phyloP scores from a whole-genome alignment of 108 stramenopile genomes.

The Skeletonema marinoi region DNA sequence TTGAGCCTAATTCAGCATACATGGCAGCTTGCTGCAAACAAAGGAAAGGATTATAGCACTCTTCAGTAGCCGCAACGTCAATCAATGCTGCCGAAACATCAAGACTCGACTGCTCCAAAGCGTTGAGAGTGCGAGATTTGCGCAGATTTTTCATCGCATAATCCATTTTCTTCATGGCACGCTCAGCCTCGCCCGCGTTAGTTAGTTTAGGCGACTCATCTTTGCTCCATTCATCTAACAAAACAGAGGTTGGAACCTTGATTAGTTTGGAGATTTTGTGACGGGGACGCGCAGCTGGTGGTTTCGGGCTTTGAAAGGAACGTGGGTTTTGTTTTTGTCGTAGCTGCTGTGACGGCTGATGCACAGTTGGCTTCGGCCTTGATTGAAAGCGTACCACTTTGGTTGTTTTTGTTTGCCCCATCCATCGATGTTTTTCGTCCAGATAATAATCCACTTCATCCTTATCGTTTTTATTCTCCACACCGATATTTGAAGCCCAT shows the following conservation, averaged over 20 bases:
- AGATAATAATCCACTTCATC: slow-evolving; percentile 38
- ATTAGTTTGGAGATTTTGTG: slow-evolving; percentile 20
- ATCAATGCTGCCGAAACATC: slow-evolving; percentile 67
- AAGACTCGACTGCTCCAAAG: slow-evolving; percentile 69
- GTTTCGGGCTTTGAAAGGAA: neutral
- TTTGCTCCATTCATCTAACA: slow-evolving; percentile 44
- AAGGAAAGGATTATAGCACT: slow-evolving; percentile 74
- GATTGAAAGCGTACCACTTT: neutral
- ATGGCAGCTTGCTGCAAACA: slow-evolving; percentile 83
- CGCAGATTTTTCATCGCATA: slow-evolving; percentile 54
- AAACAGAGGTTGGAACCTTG: slow-evolving; percentile 29
- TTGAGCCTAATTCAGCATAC: slow-evolving; percentile 75
- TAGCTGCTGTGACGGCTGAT: slow-evolving; percentile 1
- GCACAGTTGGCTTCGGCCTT: neutral
- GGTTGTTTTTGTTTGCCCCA: slow-evolving; percentile 32
- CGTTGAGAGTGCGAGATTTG: slow-evolving; percentile 59
- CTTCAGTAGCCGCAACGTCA: slow-evolving; percentile 51
- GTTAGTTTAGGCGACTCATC: slow-evolving; percentile 21
- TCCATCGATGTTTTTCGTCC: slow-evolving; percentile 30
- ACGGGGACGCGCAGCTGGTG: slow-evolving; percentile 4
- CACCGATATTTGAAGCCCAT: slow-evolving; percentile 73
- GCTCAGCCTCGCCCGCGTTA: slow-evolving; percentile 13
- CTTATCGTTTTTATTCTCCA: slow-evolving; percentile 20
- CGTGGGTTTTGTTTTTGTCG: neutral
- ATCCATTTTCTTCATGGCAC: slow-evolving; percentile 61